These are phyloP conservation scores for Dalbergia cultrata DNA, from an alignment of 306 rosid species.

Conservation along the genomic window DNA sequence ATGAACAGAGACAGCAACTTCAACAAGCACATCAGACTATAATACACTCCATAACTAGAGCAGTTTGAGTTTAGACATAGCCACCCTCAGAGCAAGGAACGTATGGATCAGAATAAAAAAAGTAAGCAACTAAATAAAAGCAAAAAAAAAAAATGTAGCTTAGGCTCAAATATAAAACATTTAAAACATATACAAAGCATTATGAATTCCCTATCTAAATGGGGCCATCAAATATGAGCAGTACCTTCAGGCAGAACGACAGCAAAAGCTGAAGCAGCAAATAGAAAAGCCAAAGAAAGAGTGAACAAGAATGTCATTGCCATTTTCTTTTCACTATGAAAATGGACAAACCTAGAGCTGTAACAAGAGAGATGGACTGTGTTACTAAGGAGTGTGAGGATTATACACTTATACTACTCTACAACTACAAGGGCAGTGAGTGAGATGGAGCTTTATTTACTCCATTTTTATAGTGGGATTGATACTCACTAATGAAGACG, in stretches of 20 bases:
- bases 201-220: not conserved
- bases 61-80: conserved; percentile 13
- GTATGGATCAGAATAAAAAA: not conserved
- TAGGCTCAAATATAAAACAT: not conserved
- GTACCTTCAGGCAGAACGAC: conserved; percentile 65
- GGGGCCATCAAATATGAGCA: conserved; percentile 20
- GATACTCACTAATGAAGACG: not conserved
- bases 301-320: conserved; percentile 43
- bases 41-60: conserved; percentile 7
- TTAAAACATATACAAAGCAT: conserved; percentile 10
- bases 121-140: not conserved
- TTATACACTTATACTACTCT: not conserved
- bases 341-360: conserved; percentile 16
- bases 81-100: not conserved
- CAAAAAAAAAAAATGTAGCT: not conserved
- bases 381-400: conserved; percentile 20
- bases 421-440: not conserved
- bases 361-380: conserved; percentile 13
- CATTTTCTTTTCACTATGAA: conserved; percentile 57
- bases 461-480: conserved; percentile 41
- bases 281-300: conserved; percentile 54
- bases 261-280: conserved; percentile 58
- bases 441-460: conserved; percentile 2
- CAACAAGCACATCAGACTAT: conserved; percentile 33
- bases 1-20: not conserved